A percentile compares a stretch with the other conserved stretches of the same genome.
These are phyloP conservation scores for Teunomyces funiuensis DNA, from an alignment of 805 yeast species.

Conservation along the genomic window DNA sequence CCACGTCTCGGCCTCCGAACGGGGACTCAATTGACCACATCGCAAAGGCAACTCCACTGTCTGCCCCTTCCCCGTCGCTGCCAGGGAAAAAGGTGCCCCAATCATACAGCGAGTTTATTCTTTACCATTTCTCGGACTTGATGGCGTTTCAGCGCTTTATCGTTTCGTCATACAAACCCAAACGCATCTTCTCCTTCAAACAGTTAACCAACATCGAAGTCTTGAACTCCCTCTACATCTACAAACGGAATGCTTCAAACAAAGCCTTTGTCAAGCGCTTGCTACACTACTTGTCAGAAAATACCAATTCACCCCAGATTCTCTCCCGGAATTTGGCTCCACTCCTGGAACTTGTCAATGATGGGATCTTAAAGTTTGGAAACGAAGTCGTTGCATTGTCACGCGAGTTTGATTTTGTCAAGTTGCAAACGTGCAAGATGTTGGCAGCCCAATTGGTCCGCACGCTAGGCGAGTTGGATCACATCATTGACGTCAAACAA, in stretches of 20 bases:
- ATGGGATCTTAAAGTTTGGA: slow-evolving; percentile 18
- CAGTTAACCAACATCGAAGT: slow-evolving; percentile 27
- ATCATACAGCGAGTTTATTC: slow-evolving; percentile 17
- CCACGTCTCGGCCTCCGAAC: slow-evolving; percentile 6
- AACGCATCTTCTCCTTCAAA: slow-evolving; percentile 18
- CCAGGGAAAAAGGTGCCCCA: background rate
- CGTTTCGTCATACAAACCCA: slow-evolving; percentile 18
- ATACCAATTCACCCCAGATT: slow-evolving; percentile 18
- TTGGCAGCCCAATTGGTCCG: slow-evolving; percentile 17
- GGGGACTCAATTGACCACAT: slow-evolving; percentile 13
- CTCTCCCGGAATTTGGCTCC: slow-evolving; percentile 20
- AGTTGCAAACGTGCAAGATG: slow-evolving; percentile 13
- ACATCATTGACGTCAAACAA: slow-evolving; percentile 13
- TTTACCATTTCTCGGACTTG: slow-evolving; percentile 19
- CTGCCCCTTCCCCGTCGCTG: background rate
- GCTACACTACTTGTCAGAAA: slow-evolving; percentile 13
- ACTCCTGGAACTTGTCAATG: slow-evolving; percentile 13
- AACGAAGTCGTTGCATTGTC: slow-evolving; percentile 22
- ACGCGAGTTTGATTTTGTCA: slow-evolving; percentile 20
- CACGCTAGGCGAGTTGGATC: slow-evolving; percentile 18
- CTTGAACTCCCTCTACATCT: slow-evolving; percentile 26
- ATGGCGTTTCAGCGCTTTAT: slow-evolving; percentile 21
- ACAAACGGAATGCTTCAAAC: slow-evolving; percentile 19
- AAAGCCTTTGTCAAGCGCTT: slow-evolving; percentile 23
- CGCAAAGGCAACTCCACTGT: background rate